Evolutionary conservation across 371 early-diverging fungal genomes (phyloP).

Genomic region (Catenaria anguillulae): DNA sequence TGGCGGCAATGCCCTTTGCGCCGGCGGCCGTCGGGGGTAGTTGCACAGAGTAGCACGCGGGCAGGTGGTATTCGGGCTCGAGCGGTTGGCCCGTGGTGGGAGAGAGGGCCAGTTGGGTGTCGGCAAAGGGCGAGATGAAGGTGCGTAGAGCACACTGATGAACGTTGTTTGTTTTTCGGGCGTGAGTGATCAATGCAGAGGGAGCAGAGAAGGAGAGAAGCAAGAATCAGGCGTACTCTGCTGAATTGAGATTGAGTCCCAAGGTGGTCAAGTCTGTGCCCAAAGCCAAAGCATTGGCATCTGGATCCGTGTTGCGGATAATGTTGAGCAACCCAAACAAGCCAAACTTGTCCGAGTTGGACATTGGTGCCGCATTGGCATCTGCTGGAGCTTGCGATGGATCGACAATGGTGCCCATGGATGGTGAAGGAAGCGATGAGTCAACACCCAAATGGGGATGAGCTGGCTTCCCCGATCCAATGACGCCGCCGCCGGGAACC

Average conservation of each 20-base stretch:
- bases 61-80: conserved; percentile 60
- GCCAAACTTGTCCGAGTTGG: conserved; percentile 32
- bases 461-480: no score
- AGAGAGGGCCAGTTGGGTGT: conserved; percentile 19
- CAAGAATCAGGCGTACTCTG: conserved; percentile 41
- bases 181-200: no score
- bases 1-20: conserved; percentile 21
- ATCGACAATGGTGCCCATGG: no score
- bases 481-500: no score
- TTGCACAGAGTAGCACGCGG: conserved; percentile 30
- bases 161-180: no score
- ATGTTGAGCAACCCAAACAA: conserved; percentile 56
- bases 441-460: no score
- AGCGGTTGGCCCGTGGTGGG: conserved; percentile 30
- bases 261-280: conserved; percentile 62
- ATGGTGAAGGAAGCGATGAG: no score
- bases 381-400: no score
- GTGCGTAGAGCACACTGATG: conserved; percentile 52
- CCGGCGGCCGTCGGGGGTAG: conserved; percentile 41
- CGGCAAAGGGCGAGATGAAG: conserved; percentile 70
- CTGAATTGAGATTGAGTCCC: conserved; percentile 57
- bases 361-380: no score
- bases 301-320: conserved; percentile 55
- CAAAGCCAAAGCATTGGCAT: conserved; percentile 48
- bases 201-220: background rate